Percentiles rank a stretch among this genome's conserved stretches.
These are phyloP conservation scores for Glutinoglossum americanum DNA, from an alignment of 495 filamentous ascomycete genomes.

Conservation along the genomic window DNA sequence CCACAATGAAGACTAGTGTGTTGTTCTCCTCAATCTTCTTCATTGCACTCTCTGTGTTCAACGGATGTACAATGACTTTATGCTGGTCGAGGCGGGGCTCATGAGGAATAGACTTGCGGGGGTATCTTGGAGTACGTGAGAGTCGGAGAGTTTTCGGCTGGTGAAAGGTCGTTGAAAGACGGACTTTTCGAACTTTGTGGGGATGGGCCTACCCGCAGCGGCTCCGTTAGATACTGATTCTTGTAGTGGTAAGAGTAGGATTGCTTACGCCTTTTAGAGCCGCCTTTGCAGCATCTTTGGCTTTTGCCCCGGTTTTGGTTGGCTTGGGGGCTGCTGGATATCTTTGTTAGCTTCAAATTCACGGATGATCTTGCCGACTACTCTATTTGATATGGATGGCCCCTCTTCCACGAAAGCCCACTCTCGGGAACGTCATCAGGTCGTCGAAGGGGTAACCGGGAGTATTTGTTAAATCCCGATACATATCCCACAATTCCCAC, in stretches of 20 bases:
- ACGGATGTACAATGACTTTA: slow-evolving; percentile 53
- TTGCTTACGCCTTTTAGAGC: slow-evolving; percentile 62
- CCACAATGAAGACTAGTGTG: slow-evolving; percentile 95
- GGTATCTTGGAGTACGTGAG: slow-evolving; percentile 85
- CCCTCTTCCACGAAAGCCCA: too few relatives aligned
- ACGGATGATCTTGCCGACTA: background rate
- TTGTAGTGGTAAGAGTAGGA: slow-evolving; percentile 7
- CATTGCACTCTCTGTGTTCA: slow-evolving; percentile 98
- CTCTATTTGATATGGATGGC: background rate
- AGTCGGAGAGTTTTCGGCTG: slow-evolving; percentile 85
- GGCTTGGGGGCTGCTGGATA: slow-evolving; percentile 40
- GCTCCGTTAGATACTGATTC: background rate
- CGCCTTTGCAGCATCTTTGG: slow-evolving; percentile 80
- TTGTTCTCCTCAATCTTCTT: slow-evolving; percentile 99
- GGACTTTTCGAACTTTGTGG: slow-evolving; percentile 82
- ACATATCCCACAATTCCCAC: too few relatives aligned
- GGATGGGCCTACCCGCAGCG: slow-evolving; percentile 32
- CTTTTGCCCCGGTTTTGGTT: slow-evolving; percentile 48
- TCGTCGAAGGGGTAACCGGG: too few relatives aligned
- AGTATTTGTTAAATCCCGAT: too few relatives aligned
- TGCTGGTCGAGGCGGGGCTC: slow-evolving; percentile 77
- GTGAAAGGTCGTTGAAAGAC: slow-evolving; percentile 89
- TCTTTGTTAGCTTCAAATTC: slow-evolving; percentile 13
- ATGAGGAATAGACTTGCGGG: slow-evolving; percentile 80
- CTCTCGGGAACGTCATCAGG: background rate